Base-by-base conservation (phyloP, 495 filamentous ascomycete species). In the Ascobolus immersus region DNA sequence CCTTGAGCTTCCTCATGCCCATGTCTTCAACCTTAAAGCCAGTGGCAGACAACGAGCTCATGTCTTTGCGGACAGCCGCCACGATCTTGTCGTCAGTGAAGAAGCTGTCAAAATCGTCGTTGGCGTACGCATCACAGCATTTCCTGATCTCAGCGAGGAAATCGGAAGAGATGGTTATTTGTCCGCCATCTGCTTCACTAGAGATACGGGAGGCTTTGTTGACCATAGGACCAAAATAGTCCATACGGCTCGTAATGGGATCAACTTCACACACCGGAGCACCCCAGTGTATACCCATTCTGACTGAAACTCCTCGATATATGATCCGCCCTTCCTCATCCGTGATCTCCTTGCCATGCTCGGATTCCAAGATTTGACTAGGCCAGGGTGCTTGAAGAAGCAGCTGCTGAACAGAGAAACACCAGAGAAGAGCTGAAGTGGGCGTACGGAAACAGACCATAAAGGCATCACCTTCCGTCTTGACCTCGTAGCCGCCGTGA, bases 161-260 rank as follows among this genome's bases (percentile, higher is more conserved):
- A 50, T 99, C 86, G 2, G 80, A 74, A 1, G 81, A 92, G 1
- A 92, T 84, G 8, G 82, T 84, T 34, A 94, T 91, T 52, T 99
- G 82, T 2, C 86, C 86, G 24, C 86, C 86, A 49, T 99, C 86
- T n/a, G 86, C 86, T 33, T 79, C 79, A 23, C 76, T 69, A 5
- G 77, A 84, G 32, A 99, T 86, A 52, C 86, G 73, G 31, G 82
- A 73, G 0, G 86, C 79, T 39, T 84, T 77, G 52, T 99, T 99
- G 40, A 99, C 86, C 79, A 99, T 94, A 1, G 89, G 86, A 6
- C 86, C 86, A 52, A 93, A 94, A 53, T 99, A 99, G 48, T 99
- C 86, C 86, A 99, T 99, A 25, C 86, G 80, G 30, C 79, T 71
- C 7, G 86, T 99, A 4, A 99, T 77, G 0, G 86, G 84, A 51